phyloP scores from a whole-genome alignment of 192 early-diverging fungal genomes.

The Rhizophagus clarus region DNA sequence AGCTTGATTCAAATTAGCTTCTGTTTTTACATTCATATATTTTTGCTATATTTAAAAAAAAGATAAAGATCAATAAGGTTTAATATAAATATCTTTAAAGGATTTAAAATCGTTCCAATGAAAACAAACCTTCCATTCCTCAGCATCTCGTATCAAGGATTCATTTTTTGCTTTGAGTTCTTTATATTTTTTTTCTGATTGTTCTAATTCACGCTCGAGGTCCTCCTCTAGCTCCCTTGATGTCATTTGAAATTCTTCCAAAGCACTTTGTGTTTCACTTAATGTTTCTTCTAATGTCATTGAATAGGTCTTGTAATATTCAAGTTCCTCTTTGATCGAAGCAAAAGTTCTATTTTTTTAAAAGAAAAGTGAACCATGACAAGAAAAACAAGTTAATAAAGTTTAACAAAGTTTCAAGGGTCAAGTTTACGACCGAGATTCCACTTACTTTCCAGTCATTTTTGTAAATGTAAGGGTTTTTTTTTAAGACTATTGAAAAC shows the following conservation, averaged over 20 bases:
- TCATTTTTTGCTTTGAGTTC: slow-evolving; percentile 70
- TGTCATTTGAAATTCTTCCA: slow-evolving; percentile 67
- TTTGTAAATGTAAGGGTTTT: too few relatives aligned
- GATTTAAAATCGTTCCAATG: too few relatives aligned
- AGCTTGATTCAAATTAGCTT: slow-evolving; percentile 62
- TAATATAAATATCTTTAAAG: too few relatives aligned
- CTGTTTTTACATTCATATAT: slow-evolving; percentile 63
- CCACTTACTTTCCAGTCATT: too few relatives aligned
- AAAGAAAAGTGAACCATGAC: not conserved
- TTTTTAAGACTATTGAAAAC: too few relatives aligned
- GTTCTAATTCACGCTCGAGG: slow-evolving; percentile 70
- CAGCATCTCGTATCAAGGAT: slow-evolving; percentile 62
- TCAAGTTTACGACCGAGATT: not conserved
- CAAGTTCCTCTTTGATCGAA: slow-evolving; percentile 62
- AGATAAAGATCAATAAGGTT: not conserved
- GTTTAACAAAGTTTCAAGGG: not conserved
- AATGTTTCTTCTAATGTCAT: slow-evolving; percentile 56
- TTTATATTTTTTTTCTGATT: slow-evolving; percentile 63
- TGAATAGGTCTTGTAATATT: slow-evolving; percentile 63
- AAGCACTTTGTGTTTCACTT: slow-evolving; percentile 55
- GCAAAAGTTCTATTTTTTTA: slow-evolving; percentile 21
- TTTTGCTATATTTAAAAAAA: slow-evolving; percentile 46
- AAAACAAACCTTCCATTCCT: slow-evolving; percentile 67
- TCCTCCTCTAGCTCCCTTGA: slow-evolving; percentile 74
- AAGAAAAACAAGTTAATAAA: not conserved